Conservation (phyloP, 208 protist species). For the Acanthamoeba sp. region DNA sequence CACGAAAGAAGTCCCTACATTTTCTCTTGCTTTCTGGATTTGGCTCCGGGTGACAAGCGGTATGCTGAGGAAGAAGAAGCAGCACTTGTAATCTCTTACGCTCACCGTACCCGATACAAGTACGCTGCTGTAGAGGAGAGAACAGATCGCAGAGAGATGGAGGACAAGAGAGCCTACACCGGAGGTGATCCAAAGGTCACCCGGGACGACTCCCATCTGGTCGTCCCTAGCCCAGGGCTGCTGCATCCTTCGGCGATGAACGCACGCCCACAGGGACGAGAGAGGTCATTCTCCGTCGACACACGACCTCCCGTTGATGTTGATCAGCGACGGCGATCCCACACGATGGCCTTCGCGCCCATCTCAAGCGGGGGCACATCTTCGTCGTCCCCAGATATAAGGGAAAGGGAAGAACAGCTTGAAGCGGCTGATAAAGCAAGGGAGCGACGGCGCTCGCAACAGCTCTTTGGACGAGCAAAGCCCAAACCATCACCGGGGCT, state of each 20-base stretch:
- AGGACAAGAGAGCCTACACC: constrained; percentile 18
- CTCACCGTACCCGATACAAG: too few species aligned
- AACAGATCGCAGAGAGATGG: not conserved
- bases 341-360: not conserved
- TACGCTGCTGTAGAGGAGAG: too few species aligned
- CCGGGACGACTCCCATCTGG: constrained; percentile 5
- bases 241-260: not conserved
- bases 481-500: not conserved
- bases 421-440: not conserved
- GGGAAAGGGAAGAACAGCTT: not conserved
- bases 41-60: too few species aligned
- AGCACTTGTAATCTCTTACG: too few species aligned
- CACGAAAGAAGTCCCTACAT: too few species aligned
- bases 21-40: too few species aligned
- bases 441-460: not conserved
- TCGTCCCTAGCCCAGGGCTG: too few species aligned
- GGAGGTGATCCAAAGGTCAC: not conserved
- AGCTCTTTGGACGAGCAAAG: constrained; percentile 26
- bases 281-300: constrained; percentile 1
- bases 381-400: not conserved
- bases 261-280: not conserved
- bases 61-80: too few species aligned
- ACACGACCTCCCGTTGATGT: not conserved
- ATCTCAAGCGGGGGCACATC: not conserved
- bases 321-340: not conserved